phyloP scores from a whole-genome alignment of 495 filamentous ascomycete species.

The Baudoinia panamericana region DNA sequence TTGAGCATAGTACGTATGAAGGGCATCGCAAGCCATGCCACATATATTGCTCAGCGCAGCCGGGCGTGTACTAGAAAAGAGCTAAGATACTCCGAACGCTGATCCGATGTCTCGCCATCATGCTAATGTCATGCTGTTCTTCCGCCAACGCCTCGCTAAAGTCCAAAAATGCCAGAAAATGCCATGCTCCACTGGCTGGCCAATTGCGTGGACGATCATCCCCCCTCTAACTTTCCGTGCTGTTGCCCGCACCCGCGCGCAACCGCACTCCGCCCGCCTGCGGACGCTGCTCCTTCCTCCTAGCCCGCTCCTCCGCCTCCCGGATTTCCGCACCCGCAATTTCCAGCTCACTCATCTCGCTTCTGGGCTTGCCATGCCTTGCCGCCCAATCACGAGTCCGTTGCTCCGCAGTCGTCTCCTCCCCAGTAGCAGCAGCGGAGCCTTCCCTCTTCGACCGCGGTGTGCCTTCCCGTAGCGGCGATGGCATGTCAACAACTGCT shows the following conservation, averaged over 20 bases:
- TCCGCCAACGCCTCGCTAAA: background rate
- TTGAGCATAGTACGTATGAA: no score
- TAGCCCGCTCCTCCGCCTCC: constrained; percentile 14
- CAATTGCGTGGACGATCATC: background rate
- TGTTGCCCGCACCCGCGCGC: background rate
- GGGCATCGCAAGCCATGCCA: no score
- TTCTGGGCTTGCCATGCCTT: constrained; percentile 13
- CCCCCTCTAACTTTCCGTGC: background rate
- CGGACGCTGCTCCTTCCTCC: background rate
- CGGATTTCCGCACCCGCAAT: constrained; percentile 19
- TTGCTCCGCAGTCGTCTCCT: constrained; percentile 18
- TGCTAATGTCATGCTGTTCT: no score
- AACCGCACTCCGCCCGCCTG: background rate
- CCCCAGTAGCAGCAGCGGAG: background rate
- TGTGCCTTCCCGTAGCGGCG: background rate
- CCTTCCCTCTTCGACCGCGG: constrained; percentile 11
- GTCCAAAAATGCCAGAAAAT: background rate
- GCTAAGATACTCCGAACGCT: no score
- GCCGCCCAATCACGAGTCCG: constrained; percentile 19
- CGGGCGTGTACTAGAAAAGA: no score
- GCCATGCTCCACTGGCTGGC: background rate
- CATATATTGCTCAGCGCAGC: no score
- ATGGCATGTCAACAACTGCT: background rate
- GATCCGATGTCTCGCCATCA: no score
- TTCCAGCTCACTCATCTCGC: constrained; percentile 15